Conservation (phyloP, 345 rosid genomes). For the Hypericum androsaemum region DNA sequence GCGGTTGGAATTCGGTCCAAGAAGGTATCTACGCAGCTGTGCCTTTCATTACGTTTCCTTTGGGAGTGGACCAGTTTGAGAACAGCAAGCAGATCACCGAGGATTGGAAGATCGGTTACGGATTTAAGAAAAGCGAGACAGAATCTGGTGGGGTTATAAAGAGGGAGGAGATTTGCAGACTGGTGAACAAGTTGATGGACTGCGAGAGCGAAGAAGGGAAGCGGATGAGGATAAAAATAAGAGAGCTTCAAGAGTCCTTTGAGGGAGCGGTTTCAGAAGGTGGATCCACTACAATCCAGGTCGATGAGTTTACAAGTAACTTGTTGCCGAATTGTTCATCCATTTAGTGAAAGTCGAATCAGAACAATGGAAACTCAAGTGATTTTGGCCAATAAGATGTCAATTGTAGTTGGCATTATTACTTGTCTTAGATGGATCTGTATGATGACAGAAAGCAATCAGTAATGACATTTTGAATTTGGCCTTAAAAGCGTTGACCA, state of each 20-base stretch:
- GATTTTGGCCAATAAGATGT: too few relatives aligned
- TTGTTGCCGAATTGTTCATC: too few relatives aligned
- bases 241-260: conserved; percentile 16
- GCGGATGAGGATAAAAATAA: conserved; percentile 24
- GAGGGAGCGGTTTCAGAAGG: conserved; percentile 21
- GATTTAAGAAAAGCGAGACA: background rate
- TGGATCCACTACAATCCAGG: conserved; percentile 32
- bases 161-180: conserved; percentile 21
- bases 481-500: too few relatives aligned
- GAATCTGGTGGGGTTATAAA: conserved; percentile 19
- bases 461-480: too few relatives aligned
- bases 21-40: conserved; percentile 8
- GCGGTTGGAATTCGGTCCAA: conserved; percentile 13
- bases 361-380: too few relatives aligned
- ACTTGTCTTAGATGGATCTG: too few relatives aligned
- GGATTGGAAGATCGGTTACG: conserved; percentile 11
- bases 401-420: too few relatives aligned
- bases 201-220: conserved; percentile 17
- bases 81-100: conserved; percentile 1
- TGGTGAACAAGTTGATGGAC: conserved; percentile 14
- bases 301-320: conserved; percentile 33
- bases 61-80: background rate
- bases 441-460: too few relatives aligned
- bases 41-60: conserved; percentile 6
- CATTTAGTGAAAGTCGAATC: too few relatives aligned